Percentiles rank a stretch among this genome's conserved stretches.
phyloP scores from a whole-genome alignment of 371 early-diverging fungal species.

The Mortierella sp. region DNA sequence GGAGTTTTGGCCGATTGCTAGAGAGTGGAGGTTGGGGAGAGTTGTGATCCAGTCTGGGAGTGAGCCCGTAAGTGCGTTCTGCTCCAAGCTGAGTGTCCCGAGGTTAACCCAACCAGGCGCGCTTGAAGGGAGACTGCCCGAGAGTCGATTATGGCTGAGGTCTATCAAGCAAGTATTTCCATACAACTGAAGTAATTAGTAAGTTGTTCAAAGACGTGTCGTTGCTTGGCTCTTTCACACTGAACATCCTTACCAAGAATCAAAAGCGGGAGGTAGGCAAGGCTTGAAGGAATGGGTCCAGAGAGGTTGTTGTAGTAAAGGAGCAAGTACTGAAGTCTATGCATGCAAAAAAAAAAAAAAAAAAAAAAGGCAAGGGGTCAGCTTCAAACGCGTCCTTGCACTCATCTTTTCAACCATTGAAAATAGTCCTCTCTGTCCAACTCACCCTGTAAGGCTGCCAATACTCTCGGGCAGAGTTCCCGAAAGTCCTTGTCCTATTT shows the following conservation, averaged over 20 bases:
- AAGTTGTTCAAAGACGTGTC: neutral
- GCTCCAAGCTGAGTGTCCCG: conserved; percentile 34
- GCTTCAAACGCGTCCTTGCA: neutral
- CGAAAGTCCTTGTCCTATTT: conserved; percentile 42
- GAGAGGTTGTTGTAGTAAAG: conserved; percentile 43
- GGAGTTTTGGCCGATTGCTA: conserved; percentile 43
- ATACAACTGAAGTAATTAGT: neutral
- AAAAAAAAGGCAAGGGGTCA: neutral
- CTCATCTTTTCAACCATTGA: too few species aligned
- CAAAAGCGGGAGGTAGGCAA: conserved; percentile 26
- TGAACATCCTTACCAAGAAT: conserved; percentile 26
- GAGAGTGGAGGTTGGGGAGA: conserved; percentile 38
- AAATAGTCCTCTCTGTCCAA: neutral
- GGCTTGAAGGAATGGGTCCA: conserved; percentile 34
- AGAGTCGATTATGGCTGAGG: conserved; percentile 40
- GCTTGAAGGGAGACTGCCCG: conserved; percentile 32
- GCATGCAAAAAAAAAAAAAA: neutral
- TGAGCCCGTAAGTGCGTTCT: conserved; percentile 24
- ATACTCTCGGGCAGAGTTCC: conserved; percentile 38
- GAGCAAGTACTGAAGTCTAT: conserved; percentile 38
- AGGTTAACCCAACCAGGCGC: conserved; percentile 26
- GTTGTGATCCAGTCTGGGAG: conserved; percentile 36
- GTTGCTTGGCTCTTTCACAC: neutral
- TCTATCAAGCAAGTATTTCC: conserved; percentile 9
- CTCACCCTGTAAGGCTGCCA: conserved; percentile 28